A percentile compares a stretch with the other conserved stretches of the same genome.
These are phyloP conservation scores for Ceratocystis eucalypticola DNA, from an alignment of 2,329 filamentous ascomycete species.

Conservation along the genomic window DNA sequence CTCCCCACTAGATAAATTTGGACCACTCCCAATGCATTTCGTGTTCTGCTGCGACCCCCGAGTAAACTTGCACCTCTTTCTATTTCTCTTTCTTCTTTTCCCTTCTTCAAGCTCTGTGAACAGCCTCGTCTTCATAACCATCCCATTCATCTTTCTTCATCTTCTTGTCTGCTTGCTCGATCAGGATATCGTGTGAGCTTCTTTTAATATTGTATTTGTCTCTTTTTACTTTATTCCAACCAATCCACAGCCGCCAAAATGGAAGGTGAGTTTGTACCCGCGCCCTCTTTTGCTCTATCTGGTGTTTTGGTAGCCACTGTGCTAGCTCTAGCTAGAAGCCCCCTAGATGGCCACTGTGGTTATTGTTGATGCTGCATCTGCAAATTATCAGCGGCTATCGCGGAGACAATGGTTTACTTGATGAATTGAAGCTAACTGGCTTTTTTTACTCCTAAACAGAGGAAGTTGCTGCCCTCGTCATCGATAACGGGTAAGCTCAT, in stretches of 20 bases:
- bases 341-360: not conserved
- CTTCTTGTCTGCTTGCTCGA: conserved; percentile 20
- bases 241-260: conserved; percentile 35
- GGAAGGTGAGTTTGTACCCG: conserved; percentile 51
- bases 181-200: conserved; percentile 22
- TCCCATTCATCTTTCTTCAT: conserved; percentile 17
- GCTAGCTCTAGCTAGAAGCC: conserved; percentile 4
- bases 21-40: conserved; percentile 20
- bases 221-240: conserved; percentile 20
- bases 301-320: conserved; percentile 13
- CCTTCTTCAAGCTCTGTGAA: conserved; percentile 19
- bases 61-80: conserved; percentile 18
- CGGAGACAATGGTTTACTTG: not conserved
- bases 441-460: conserved; percentile 41
- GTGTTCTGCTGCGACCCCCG: conserved; percentile 18
- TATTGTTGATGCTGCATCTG: not conserved
- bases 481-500: conserved; percentile 98
- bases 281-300: not conserved
- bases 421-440: conserved; percentile 1
- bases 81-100: conserved; percentile 18
- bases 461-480: conserved; percentile 99
- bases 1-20: conserved; percentile 20
- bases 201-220: conserved; percentile 20
- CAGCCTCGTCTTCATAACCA: conserved; percentile 19
- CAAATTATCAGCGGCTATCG: not conserved